Evolutionary conservation across 2,329 filamentous ascomycete genomes (phyloP), one percentile per base, ranked within the genome.

Genomic region (Leptographium galeiforme): DNA sequence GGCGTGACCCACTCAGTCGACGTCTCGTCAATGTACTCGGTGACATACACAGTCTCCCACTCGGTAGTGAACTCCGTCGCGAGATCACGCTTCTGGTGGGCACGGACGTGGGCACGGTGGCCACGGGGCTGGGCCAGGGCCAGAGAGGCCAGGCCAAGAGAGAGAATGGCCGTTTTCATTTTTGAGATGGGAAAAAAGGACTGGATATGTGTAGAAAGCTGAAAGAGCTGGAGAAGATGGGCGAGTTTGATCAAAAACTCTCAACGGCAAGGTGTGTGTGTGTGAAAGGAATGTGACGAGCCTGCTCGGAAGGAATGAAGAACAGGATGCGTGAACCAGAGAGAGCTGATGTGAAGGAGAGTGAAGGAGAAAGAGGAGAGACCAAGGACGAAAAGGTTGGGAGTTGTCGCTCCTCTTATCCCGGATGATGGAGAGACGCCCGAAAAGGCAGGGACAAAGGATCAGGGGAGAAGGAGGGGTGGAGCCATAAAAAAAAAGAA

Each of bases 41-140:
- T 73, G 56, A 79, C 72, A 4, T 69, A 71, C 59, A 75, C 70
- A 8, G 72, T 76, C 59, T 77, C 73, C 68, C 72, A 77, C 61
- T 72, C 72, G 8, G 68, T 71, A 18, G 66, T 68, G 65, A 66
- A 69, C 47, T 67, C 64, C 44, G 73, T 76, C 58, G 75, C 69
- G 14, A 76, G 55, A 19, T 63, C 70, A 50, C 71, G 69, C 54
- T 56, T 56, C 48, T 67, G 65, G 58, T 69, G 64, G 55, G 69
- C 68, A 55, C 65, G 68, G 59, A 64, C 63, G 53, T 62, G 62
- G 53, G 59, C 58, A 59, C 68, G 67, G 59, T 69, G 67, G 59
- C 63, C 67, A 57, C 70, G 71, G 55, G 77, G 77, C 64, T 79
- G 73, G 58, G 77, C 77, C 55, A 72, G 63, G 59, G 70, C 74